These are phyloP conservation scores for Vanderwaltozyma verrucispora DNA, from an alignment of 805 yeast species.

Conservation along the genomic window DNA sequence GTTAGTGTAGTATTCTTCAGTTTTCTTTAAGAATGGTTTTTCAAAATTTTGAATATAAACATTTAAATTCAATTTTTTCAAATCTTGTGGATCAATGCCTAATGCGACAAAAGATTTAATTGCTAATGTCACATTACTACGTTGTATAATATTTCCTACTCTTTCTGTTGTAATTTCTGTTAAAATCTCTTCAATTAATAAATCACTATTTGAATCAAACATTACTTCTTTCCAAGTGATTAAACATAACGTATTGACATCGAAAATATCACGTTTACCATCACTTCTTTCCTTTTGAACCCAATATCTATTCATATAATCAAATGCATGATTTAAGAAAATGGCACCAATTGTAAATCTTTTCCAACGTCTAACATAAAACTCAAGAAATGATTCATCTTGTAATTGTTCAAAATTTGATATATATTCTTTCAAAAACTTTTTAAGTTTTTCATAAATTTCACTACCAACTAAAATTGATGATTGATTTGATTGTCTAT, in stretches of 20 bases:
- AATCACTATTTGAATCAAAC: slow-evolving; percentile 55
- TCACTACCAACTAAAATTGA: slow-evolving; percentile 75
- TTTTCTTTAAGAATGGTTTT: slow-evolving; percentile 58
- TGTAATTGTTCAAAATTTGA: slow-evolving; percentile 38
- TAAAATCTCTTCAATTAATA: slow-evolving; percentile 60
- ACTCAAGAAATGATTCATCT: slow-evolving; percentile 62
- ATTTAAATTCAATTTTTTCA: slow-evolving; percentile 71
- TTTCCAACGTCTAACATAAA: slow-evolving; percentile 82
- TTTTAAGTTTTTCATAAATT: slow-evolving; percentile 61
- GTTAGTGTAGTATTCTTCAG: slow-evolving; percentile 38
- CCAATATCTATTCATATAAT: slow-evolving; percentile 96
- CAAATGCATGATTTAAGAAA: slow-evolving; percentile 84
- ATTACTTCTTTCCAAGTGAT: slow-evolving; percentile 80
- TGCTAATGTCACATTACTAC: slow-evolving; percentile 55
- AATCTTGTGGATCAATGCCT: slow-evolving; percentile 85
- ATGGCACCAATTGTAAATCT: slow-evolving; percentile 87
- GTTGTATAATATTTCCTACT: slow-evolving; percentile 62
- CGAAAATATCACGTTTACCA: slow-evolving; percentile 81
- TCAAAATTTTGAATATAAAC: slow-evolving; percentile 80
- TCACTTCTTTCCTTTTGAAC: slow-evolving; percentile 92
- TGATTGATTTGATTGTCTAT: slow-evolving; percentile 28
- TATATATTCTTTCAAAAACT: slow-evolving; percentile 55
- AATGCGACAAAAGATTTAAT: slow-evolving; percentile 79
- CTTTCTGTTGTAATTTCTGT: slow-evolving; percentile 70
- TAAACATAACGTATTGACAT: slow-evolving; percentile 80